Conservation (phyloP, 208 protist species). For the Leishmania lainsoni region DNA sequence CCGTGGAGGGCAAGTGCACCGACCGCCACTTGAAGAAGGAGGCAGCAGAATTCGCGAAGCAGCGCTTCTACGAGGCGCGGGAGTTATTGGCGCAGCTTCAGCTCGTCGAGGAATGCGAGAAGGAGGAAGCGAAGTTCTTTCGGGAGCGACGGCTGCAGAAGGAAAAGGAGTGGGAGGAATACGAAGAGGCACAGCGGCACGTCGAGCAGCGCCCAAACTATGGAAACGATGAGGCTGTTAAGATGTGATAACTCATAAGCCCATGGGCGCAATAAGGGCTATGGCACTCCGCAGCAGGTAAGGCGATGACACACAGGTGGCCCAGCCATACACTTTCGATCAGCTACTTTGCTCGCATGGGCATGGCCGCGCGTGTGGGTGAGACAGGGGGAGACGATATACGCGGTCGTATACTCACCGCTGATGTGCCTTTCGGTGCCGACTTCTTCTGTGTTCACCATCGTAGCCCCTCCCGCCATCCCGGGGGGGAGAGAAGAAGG, state of each 20-base stretch:
- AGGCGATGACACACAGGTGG: background rate
- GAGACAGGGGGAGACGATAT: background rate
- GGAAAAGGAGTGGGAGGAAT: constrained; percentile 81
- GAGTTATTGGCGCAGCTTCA: constrained; percentile 77
- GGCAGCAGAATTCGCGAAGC: constrained; percentile 57
- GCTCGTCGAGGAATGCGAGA: constrained; percentile 83
- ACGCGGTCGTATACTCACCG: background rate
- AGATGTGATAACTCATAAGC: background rate
- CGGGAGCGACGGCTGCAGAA: constrained; percentile 67
- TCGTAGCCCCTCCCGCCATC: background rate
- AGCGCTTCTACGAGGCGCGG: constrained; percentile 69
- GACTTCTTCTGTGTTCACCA: background rate
- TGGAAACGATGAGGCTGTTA: constrained; percentile 14
- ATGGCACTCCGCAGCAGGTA: background rate
- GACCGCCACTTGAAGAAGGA: constrained; percentile 31
- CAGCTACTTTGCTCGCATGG: background rate
- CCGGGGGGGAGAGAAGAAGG: background rate
- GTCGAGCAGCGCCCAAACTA: constrained; percentile 9
- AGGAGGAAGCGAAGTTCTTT: constrained; percentile 78
- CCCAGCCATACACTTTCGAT: background rate
- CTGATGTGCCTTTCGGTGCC: background rate
- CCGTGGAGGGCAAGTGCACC: constrained; percentile 31
- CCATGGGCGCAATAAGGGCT: background rate
- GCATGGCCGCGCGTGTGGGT: background rate
- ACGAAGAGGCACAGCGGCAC: constrained; percentile 46